These are phyloP conservation scores for Boletus tomentosulus DNA, from an alignment of 768 basidiomycete genomes.

Conservation along the genomic window DNA sequence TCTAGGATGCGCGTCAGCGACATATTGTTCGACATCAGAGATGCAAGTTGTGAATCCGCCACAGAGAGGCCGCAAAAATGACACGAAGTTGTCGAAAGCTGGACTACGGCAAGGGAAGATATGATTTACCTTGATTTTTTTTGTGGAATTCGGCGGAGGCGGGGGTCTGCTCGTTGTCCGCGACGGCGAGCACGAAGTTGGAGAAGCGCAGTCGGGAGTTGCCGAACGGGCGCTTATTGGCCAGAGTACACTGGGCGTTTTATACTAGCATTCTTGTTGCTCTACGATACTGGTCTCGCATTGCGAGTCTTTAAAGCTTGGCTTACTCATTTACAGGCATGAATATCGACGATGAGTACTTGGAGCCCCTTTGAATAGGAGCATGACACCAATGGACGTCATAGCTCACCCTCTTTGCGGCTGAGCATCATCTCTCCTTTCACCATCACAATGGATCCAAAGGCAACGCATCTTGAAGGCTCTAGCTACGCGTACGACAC, in stretches of 20 bases:
- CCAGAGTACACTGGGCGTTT: neutral
- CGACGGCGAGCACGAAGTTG: conserved; percentile 27
- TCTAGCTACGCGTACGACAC: conserved; percentile 21
- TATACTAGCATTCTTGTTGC: neutral
- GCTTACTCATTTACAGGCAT: neutral
- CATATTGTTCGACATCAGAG: conserved; percentile 27
- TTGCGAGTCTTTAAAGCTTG: neutral
- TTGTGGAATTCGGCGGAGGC: conserved; percentile 7
- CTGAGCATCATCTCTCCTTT: neutral
- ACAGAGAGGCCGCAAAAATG: neutral
- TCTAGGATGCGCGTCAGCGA: conserved; percentile 38
- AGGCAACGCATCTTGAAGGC: conserved; percentile 21
- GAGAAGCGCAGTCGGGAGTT: conserved; percentile 19
- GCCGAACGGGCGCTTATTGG: conserved; percentile 20
- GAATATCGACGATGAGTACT: neutral
- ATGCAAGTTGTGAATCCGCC: conserved; percentile 28
- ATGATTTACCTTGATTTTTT: conserved; percentile 19
- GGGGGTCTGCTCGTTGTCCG: conserved; percentile 32
- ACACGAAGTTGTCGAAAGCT: neutral
- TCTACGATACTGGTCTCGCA: neutral
- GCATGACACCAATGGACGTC: conserved; percentile 2
- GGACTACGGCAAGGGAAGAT: neutral
- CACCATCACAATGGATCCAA: conserved; percentile 22
- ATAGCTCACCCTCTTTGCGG: neutral
- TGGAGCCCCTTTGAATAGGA: conserved; percentile 7